Evolutionary conservation across 2,329 filamentous ascomycete species (phyloP).

Genomic region (Ophiostoma perfectum): DNA sequence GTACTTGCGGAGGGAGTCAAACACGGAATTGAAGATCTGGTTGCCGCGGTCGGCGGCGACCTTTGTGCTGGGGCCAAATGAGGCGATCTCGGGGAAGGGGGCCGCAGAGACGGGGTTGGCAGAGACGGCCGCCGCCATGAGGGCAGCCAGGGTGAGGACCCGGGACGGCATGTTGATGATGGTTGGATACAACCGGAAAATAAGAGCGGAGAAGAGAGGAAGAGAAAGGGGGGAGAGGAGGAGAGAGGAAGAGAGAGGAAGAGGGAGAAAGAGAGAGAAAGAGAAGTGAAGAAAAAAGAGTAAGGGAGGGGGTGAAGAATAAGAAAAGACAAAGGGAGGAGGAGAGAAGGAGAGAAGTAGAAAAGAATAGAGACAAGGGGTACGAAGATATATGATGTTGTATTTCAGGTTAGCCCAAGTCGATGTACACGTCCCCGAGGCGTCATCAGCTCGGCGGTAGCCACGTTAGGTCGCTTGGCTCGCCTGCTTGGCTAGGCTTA

Average conservation of each 20-base stretch:
- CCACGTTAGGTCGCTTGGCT: neutral
- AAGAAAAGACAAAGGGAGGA: too few relatives aligned
- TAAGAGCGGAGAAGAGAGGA: neutral
- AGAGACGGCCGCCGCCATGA: slow-evolving; percentile 4
- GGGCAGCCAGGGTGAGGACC: slow-evolving; percentile 13
- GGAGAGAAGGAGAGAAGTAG: neutral
- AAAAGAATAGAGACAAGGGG: neutral
- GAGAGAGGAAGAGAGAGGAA: neutral
- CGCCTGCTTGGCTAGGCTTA: slow-evolving; percentile 1
- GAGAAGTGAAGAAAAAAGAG: too few relatives aligned
- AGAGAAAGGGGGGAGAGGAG: neutral
- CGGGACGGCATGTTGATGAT: slow-evolving; percentile 9
- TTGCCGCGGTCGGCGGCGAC: slow-evolving; percentile 28
- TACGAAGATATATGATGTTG: neutral
- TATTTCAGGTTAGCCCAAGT: neutral
- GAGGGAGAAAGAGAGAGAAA: too few relatives aligned
- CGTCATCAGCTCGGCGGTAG: slow-evolving; percentile 9
- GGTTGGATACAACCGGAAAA: neutral
- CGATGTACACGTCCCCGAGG: slow-evolving; percentile 2
- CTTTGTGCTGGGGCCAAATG: slow-evolving; percentile 18
- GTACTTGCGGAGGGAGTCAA: slow-evolving; percentile 53
- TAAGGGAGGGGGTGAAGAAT: too few relatives aligned
- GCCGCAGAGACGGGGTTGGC: neutral
- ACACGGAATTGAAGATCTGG: slow-evolving; percentile 54
- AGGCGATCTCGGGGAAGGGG: neutral